Evolutionary conservation across 495 filamentous ascomycete species (phyloP), one percentile per base, ranked within the genome.

Genomic region (Neurospora hispaniola): DNA sequence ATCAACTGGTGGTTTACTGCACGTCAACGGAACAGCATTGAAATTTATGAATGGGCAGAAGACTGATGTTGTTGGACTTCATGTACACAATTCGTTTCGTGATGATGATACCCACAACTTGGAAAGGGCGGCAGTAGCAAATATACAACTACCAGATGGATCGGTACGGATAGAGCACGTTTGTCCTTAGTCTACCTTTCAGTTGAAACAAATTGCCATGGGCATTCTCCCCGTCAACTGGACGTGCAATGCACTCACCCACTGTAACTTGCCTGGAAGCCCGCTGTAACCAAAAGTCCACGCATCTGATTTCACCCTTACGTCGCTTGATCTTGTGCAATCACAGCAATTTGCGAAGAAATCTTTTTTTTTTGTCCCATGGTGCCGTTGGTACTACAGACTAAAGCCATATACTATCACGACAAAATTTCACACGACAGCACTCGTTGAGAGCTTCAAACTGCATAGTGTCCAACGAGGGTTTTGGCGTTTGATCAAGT

Each of bases 341-440:
- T 4, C 35, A 38, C 35, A 38, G 5, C 27, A 38, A 38, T 38
- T 6, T 38, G 5, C 35, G 35, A 38, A 4, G 6, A 38, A 38
- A 4, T 5, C 35, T 0, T 38, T 2, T 38, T 0, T 38, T 2
- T 38, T 38, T 38, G 0, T 38, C 5, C 27, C 1, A 38, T 38
- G 35, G 35, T 38, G 35, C 35, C 0, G 5, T 44, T 2, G 5
- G 7, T 18, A 9, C 7, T 44, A 44, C 42, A 3, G 0, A 44
- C 35, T 6, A 38, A 6, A 5, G 4, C 0, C 3, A 18, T 44
- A 44, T 44, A 18, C 16, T 18, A 18, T 44, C 3, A 44, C 16
- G 3, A 44, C 3, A 3, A 4, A n/a, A 20, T 1, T 1, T 2
- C 3, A 0, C 2, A 20, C 20, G 2, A 20, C 10, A 48, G 0